phyloP scores from a whole-genome alignment of 148 eudicot genomes.

The Spergularia marina region DNA sequence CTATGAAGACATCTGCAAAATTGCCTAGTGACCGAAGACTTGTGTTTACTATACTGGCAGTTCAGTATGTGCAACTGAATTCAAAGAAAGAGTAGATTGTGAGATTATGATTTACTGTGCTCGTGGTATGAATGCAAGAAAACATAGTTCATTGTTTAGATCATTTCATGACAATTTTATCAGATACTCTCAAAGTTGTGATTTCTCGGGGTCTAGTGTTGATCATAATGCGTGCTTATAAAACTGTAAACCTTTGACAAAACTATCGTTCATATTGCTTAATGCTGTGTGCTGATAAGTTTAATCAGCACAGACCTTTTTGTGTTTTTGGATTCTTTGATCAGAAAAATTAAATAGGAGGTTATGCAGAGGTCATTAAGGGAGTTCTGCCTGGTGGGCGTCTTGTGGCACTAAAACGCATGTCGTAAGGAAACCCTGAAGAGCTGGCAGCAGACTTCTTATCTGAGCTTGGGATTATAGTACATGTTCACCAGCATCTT shows the following conservation, averaged over 20 bases:
- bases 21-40: slow-evolving; percentile 12
- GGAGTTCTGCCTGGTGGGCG: slow-evolving; percentile 67
- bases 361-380: slow-evolving; percentile 85
- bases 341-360: slow-evolving; percentile 88
- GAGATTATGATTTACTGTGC: slow-evolving; percentile 5
- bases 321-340: background rate
- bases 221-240: too few relatives aligned
- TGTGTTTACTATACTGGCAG: background rate
- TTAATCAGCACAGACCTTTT: too few relatives aligned
- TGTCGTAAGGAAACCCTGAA: slow-evolving; percentile 66
- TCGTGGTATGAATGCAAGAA: background rate
- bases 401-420: slow-evolving; percentile 68
- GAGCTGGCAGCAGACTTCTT: slow-evolving; percentile 88
- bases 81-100: slow-evolving; percentile 27
- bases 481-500: slow-evolving; percentile 96
- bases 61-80: background rate
- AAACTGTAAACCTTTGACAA: too few relatives aligned
- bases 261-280: background rate
- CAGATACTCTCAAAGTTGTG: background rate
- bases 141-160: background rate
- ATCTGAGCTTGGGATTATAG: slow-evolving; percentile 93
- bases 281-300: background rate
- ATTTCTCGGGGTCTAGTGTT: too few relatives aligned
- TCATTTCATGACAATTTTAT: background rate
- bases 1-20: slow-evolving; percentile 61